Percentiles rank a stretch among this genome's conserved stretches.
Conservation (phyloP, 805 yeast genomes). For the Metschnikowia drakensbergensis region DNA sequence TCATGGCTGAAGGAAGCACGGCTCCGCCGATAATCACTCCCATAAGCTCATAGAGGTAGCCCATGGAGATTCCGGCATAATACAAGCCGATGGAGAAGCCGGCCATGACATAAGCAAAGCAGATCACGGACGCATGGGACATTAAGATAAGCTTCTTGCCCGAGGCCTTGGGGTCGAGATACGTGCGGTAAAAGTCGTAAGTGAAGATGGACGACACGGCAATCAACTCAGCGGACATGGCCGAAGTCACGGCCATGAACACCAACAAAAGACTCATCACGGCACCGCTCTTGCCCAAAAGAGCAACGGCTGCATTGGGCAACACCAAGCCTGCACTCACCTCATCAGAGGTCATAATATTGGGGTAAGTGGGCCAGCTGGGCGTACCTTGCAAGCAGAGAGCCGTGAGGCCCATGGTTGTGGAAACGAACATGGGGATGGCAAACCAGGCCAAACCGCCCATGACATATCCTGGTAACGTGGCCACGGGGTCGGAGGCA, state of each 20-base stretch:
- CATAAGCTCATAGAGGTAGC: conserved; percentile 83
- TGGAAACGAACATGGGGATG: conserved; percentile 76
- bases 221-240: conserved; percentile 86
- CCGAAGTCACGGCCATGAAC: conserved; percentile 91
- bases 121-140: conserved; percentile 64
- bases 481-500: conserved; percentile 78
- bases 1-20: conserved; percentile 71
- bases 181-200: conserved; percentile 79
- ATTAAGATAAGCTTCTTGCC: conserved; percentile 68
- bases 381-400: conserved; percentile 67
- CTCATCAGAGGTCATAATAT: conserved; percentile 59
- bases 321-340: conserved; percentile 78
- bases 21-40: conserved; percentile 87
- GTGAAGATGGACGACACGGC: conserved; percentile 84
- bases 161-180: conserved; percentile 72
- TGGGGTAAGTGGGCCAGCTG: conserved; percentile 77
- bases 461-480: conserved; percentile 80
- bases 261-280: conserved; percentile 74
- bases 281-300: conserved; percentile 86
- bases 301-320: conserved; percentile 76
- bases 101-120: conserved; percentile 61
- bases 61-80: conserved; percentile 82
- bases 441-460: conserved; percentile 94
- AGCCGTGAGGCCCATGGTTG: conserved; percentile 85
- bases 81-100: conserved; percentile 78